Evolutionary conservation across 2,329 filamentous ascomycete species (phyloP), one percentile per base, ranked within the genome.

Genomic region (Akanthomyces uredinophilus): DNA sequence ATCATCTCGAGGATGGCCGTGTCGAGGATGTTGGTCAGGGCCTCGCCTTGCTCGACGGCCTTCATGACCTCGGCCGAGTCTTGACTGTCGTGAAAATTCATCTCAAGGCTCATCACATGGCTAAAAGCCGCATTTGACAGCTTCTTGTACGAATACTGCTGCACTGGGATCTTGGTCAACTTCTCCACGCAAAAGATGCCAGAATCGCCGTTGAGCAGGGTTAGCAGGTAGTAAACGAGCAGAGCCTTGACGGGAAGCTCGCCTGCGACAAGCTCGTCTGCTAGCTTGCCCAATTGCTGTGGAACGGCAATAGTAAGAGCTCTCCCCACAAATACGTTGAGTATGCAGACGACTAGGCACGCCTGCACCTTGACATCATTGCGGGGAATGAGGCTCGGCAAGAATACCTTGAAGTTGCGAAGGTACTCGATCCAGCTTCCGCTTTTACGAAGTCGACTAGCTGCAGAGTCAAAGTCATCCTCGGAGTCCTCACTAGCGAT

Each of bases 61-160:
- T 85, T 83, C 70, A 86, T 83, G 0, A 91, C 77, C 64, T 88
- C 84, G 1, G 85, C 86, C 1, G 85, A 86, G 60, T 83, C 81
- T 65, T 88, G 87, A 55, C 81, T 81, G 20, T 85, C 84, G 69
- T 91, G 88, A 60, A 90, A 91, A 64, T 90, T 86, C 75, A 87
- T 87, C 0, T 86, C 87, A 1, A 90, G 77, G n/a, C 77, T 78
- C 80, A 91, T 86, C 39, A 91, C 80, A 63, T 91, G 87, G 62
- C 81, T 79, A 69, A 89, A 91, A 0, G 87, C 83, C 2, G 84
- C 79, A 1, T 56, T 56, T 24, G 53, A 56, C 24, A 56, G 29
- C 8, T 56, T 35, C 2, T 46, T 32, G 2, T 35, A 85, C 2
- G 73, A 74, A 18, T 71, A 75, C 41, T 75, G 73, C 66, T 70